Evolutionary conservation across 352 stramenopile species (phyloP), one percentile per base, ranked within the genome.

Genomic region (Phytopythium boreale): DNA sequence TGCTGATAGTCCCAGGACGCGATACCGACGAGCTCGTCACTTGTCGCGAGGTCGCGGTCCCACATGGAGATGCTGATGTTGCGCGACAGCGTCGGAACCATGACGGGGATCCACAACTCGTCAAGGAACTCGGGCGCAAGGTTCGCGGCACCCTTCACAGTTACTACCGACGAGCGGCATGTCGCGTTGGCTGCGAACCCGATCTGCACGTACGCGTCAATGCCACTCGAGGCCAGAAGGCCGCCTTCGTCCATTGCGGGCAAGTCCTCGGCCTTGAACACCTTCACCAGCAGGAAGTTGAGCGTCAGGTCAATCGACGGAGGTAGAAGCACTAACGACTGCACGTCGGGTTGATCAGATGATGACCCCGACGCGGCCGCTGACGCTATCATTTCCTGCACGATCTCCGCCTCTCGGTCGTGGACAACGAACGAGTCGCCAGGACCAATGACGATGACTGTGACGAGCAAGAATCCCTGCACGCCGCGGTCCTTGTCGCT

Each of bases 91-190:
- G 84, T 95, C 6, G 87, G 89, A 10, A 81, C 58, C 22, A 88
- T 75, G 27, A 96, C 87, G 2, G 90, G 90, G 19, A 97, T 78
- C 90, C 90, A 97, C 9, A 97, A 44, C 61, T 96, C 83, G 53
- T 96, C 87, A 9, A 88, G 68, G 51, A 93, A 91, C 50, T 86
- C 82, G 0, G 80, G 76, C 11, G 76, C 37, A 11, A 93, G 66
- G 27, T 81, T 75, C 1, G 68, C 59, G 7, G 56, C 56, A 2
- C 82, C 85, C 70, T 90, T 90, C 29, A 90, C 76, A 0, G 79
- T 92, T 0, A 91, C 69, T 11, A 88, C 79, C 0, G 70, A 79
- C 4, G 74, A 83, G 55, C 78, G 76, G 37, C 80, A 86, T 0
- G 69, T 65, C 0, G 59, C 34, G 49, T 89, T 84, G 0, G 75